phyloP scores from a whole-genome alignment of 2,329 filamentous ascomycete genomes.

The Amylocarpus encephaloides region DNA sequence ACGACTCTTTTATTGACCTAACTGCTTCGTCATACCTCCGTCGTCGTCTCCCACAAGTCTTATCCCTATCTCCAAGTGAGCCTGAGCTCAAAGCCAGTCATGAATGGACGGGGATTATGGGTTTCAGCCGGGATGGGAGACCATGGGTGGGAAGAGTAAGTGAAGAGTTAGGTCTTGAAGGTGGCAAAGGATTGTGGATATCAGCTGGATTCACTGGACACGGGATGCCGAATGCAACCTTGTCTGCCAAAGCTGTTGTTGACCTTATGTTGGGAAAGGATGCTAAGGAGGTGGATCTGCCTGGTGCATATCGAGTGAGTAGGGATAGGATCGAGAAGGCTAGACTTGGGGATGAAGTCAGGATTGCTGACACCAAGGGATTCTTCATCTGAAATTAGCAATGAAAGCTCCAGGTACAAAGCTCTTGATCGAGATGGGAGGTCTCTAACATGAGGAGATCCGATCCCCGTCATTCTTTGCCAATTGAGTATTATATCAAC shows the following conservation, averaged over 20 bases:
- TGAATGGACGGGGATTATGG: constrained; percentile 77
- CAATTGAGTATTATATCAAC: too few species aligned
- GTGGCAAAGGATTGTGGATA: constrained; percentile 53
- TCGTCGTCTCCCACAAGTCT: constrained; percentile 19
- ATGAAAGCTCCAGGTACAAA: too few species aligned
- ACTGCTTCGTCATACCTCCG: constrained; percentile 31
- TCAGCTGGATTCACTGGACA: constrained; percentile 66
- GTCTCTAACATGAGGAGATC: too few species aligned
- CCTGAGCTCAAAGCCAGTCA: constrained; percentile 40
- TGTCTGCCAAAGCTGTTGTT: constrained; percentile 58
- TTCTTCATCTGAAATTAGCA: background rate
- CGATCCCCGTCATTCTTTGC: too few species aligned
- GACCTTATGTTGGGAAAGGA: constrained; percentile 47
- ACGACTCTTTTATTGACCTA: constrained; percentile 52
- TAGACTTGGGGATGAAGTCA: constrained; percentile 22
- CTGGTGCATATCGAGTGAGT: constrained; percentile 34
- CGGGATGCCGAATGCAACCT: constrained; percentile 68
- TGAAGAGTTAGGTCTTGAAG: constrained; percentile 42
- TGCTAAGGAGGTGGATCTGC: constrained; percentile 38
- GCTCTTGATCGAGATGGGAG: too few species aligned
- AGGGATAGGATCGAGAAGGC: constrained; percentile 20
- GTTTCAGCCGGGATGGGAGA: constrained; percentile 58
- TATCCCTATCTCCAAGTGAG: constrained; percentile 29
- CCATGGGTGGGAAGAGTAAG: constrained; percentile 70
- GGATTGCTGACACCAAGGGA: constrained; percentile 22